These are phyloP conservation scores for Leishmania guyanensis DNA, from an alignment of 208 protist species.

Conservation along the genomic window DNA sequence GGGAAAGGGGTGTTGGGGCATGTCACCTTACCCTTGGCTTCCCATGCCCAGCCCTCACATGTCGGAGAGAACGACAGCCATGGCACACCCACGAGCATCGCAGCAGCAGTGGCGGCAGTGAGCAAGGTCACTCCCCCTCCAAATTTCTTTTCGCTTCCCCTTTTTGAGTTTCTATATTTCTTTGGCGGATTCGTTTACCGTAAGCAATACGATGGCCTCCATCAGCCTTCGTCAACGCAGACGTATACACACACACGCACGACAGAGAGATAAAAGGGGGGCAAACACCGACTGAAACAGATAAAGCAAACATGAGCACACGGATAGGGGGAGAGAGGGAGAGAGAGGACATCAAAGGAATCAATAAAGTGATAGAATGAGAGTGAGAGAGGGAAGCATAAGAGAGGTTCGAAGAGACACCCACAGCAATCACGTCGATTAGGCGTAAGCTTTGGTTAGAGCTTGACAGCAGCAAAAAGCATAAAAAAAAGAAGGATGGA, in stretches of 20 bases:
- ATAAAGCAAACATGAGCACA: neutral
- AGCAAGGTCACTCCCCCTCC: neutral
- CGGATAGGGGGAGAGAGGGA: neutral
- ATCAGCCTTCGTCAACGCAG: neutral
- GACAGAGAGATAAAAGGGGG: neutral
- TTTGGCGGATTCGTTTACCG: neutral
- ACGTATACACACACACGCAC: neutral
- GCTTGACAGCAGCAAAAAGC: neutral
- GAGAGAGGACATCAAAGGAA: neutral
- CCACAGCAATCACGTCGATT: neutral
- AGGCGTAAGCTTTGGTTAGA: neutral
- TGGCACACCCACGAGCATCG: neutral
- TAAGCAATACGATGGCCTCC: neutral
- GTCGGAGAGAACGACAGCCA: neutral
- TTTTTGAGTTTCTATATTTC: neutral
- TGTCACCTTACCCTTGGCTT: neutral
- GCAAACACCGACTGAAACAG: neutral
- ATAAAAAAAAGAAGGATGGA: neutral
- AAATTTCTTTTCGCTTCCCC: neutral
- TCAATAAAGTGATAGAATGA: neutral
- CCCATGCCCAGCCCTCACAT: neutral
- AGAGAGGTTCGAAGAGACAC: neutral
- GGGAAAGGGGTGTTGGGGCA: neutral
- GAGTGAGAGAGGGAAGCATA: neutral
- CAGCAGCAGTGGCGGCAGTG: neutral